phyloP scores from a whole-genome alignment of 805 yeast species.

The Nakazawaea ambrosiae region DNA sequence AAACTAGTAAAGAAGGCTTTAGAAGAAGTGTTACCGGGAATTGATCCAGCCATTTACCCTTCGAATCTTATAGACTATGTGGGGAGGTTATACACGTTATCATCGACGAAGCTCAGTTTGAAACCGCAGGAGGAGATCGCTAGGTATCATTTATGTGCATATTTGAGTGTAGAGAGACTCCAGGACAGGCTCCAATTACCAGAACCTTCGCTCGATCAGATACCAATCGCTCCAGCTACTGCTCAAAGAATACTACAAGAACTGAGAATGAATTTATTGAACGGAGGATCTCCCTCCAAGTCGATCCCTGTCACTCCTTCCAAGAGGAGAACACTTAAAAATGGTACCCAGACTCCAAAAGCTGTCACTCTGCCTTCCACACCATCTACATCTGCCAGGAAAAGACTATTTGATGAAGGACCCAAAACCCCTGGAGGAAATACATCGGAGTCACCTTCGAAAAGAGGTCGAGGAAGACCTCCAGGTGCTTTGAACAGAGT shows the following conservation, averaged over 20 bases:
- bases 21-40: constrained; percentile 35
- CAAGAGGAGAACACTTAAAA: not conserved
- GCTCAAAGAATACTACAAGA: constrained; percentile 35
- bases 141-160: constrained; percentile 62
- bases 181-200: constrained; percentile 36
- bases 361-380: not conserved
- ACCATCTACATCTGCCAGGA: not conserved
- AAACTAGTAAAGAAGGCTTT: constrained; percentile 29
- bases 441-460: constrained; percentile 8
- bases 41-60: constrained; percentile 11
- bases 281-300: constrained; percentile 16
- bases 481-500: constrained; percentile 16
- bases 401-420: not conserved
- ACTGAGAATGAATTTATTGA: constrained; percentile 34
- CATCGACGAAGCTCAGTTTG: constrained; percentile 44
- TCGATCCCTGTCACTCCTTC: constrained; percentile 5
- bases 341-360: not conserved
- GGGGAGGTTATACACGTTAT: constrained; percentile 39
- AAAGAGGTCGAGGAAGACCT: constrained; percentile 16
- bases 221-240: constrained; percentile 37
- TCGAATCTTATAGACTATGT: constrained; percentile 36
- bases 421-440: constrained; percentile 3
- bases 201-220: constrained; percentile 38
- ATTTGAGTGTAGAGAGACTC: constrained; percentile 47
- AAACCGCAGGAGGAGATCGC: constrained; percentile 55